Base-by-base conservation (phyloP, 2,329 filamentous ascomycete species). In the Penicillium occitanis region DNA sequence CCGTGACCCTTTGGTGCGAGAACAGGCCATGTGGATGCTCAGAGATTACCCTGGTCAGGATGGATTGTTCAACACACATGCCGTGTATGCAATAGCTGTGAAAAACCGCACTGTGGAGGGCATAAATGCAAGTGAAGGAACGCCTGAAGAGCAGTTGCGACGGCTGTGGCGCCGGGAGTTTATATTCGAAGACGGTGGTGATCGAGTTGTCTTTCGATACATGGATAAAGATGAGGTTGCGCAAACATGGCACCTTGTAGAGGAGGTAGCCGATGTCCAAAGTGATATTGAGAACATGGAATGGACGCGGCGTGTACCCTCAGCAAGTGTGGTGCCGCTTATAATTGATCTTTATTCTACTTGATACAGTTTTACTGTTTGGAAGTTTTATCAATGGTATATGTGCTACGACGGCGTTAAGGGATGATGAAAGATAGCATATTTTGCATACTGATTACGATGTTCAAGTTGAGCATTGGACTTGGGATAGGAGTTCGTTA, bases 1-100 rank as follows among this genome's bases (percentile, higher is more conserved):
- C 7, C 60, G 60, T 40, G 60, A 62, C 19, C 60, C 44, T 37
- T 62, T 62, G 14, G 60, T 51, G 19, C 44, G 60, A 0, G 60
- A 62, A 8, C 60, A 62, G 46, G 60, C 60, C 7, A 19, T 62
- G 44, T 50, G 46, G 60, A 62, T 62, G 60, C 60, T 62, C 19
- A 25, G 28, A 40, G 60, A 62, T 5, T 62, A 62, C n/a, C 44
- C 60, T n/a, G 60, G 60, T 19, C 60, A 62, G 33, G 60, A 62
- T 51, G 60, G 60, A 25, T 33, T 62, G 19, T 62, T 62, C n/a
- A 40, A 40, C 11, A 62, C 33, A 40, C 42, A 40, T 51, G 33
- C 60, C 33, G 40, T 62, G 28, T 62, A 62, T 51, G 44, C 33
- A 7, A 62, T 62, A 28, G 60, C 60, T 10, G 30, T 50, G 19